Conservation (phyloP, 345 rosid species). For the Nasturtium officinale region DNA sequence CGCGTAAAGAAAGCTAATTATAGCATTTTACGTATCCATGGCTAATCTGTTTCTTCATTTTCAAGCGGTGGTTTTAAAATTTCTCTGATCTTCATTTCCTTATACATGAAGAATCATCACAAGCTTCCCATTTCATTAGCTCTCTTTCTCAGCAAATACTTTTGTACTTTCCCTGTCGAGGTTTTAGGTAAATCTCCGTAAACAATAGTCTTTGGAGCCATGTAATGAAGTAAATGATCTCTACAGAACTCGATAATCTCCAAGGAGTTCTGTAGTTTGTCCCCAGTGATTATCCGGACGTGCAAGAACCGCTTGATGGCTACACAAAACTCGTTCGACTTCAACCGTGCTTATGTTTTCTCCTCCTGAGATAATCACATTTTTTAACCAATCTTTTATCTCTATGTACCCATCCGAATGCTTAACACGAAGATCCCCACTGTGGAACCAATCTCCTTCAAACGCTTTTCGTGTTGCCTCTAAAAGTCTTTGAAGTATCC, state of each 20-base stretch:
- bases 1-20: conserved; percentile 30
- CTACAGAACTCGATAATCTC: conserved; percentile 67
- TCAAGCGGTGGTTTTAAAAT: conserved; percentile 16
- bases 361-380: conserved; percentile 76
- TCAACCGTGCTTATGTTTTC: conserved; percentile 77
- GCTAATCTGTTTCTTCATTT: conserved; percentile 35
- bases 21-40: conserved; percentile 33
- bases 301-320: conserved; percentile 66
- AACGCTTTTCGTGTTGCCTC: conserved; percentile 65
- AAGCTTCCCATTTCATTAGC: conserved; percentile 58
- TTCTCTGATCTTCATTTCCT: conserved; percentile 19
- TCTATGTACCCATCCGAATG: conserved; percentile 76
- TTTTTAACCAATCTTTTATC: conserved; percentile 72
- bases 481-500: conserved; percentile 63
- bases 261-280: conserved; percentile 77
- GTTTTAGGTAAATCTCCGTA: conserved; percentile 73
- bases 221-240: conserved; percentile 65
- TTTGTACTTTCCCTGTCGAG: conserved; percentile 76
- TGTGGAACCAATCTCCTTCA: conserved; percentile 71
- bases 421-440: conserved; percentile 78
- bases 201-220: conserved; percentile 73
- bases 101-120: conserved; percentile 15
- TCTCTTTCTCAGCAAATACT: conserved; percentile 63
- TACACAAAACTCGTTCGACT: conserved; percentile 58
- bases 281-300: conserved; percentile 84